Evolutionary conservation across 306 rosid genomes (phyloP), one percentile per base, ranked within the genome.

Genomic region (Mimosa pudica): DNA sequence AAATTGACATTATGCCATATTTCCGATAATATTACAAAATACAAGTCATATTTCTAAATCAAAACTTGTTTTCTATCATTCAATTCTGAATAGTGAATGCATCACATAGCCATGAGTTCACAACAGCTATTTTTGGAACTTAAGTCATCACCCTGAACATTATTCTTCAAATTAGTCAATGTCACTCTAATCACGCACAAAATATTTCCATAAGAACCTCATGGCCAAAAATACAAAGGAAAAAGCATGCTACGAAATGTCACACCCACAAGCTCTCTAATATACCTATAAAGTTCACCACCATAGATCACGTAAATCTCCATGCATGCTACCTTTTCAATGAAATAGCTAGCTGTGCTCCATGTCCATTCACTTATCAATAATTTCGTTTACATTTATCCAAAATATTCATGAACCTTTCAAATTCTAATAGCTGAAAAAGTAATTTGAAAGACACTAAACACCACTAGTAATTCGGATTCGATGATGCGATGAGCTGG

Each of bases 51-150:
- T 20, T 54, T 14, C 30, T 51, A 63, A 77, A 64, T 36, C 71
- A 75, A 44, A 51, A 51, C 57, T 51, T 51, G 17, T 51, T 12
- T 36, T 49, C 69, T 70, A 62, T 36, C 71, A 70, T 45, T 46
- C 12, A 35, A 62, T 51, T 62, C 38, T n/a, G 41, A 32, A 48
- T 10, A n/a, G n/a, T n/a, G n/a, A n/a, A n/a, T n/a, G n/a, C 75
- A 77, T 49, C 69, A 79, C 54, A 49, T 51, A 49, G 58, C 20
- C 68, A 68, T 68, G 51, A 9, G 36, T 6, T 13, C 71, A 38
- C 44, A 32, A 63, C 44, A 30, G 8, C 64, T 61, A 30, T 35
- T 36, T 20, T 38, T 67, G 58, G 18, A 10, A 66, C 41, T 70
- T 70, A 58, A 18, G n/a, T 36, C 12, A 77, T 41, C 49, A 11